A percentile compares a stretch with the other conserved stretches of the same genome.
Evolutionary conservation across 352 stramenopile species (phyloP).

Genomic region (Pythium plurisporium): DNA sequence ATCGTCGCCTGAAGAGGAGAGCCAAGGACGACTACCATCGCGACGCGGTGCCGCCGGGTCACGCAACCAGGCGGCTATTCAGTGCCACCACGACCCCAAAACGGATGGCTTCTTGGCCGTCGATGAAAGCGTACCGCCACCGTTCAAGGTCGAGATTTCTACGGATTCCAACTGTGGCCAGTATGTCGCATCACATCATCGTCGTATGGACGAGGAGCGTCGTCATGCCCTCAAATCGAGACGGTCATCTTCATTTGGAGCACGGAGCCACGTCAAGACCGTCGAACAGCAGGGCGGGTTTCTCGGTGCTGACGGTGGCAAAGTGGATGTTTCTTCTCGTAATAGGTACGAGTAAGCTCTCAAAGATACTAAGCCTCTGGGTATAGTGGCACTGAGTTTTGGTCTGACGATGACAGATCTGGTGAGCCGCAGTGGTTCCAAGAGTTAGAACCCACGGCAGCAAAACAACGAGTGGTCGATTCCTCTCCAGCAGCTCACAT

Average conservation of each 20-base stretch:
- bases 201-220: slow-evolving; percentile 7
- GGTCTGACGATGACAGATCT: background rate
- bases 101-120: slow-evolving; percentile 77
- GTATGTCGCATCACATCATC: slow-evolving; percentile 14
- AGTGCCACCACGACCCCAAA: slow-evolving; percentile 61
- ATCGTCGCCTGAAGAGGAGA: background rate
- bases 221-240: slow-evolving; percentile 23
- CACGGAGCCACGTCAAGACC: slow-evolving; percentile 32
- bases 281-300: slow-evolving; percentile 10
- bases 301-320: too few species aligned
- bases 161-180: slow-evolving; percentile 32
- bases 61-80: slow-evolving; percentile 34
- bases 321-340: too few species aligned
- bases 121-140: slow-evolving; percentile 70
- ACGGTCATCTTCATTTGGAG: slow-evolving; percentile 41
- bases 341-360: background rate
- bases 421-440: slow-evolving; percentile 6
- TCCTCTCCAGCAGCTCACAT: background rate
- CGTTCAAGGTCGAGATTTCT: slow-evolving; percentile 79
- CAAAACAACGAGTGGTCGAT: background rate
- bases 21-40: slow-evolving; percentile 21
- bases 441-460: background rate
- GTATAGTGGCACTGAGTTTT: too few species aligned
- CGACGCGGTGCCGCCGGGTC: slow-evolving; percentile 41
- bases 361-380: too few species aligned